These are phyloP conservation scores for Eimeria zaria DNA, from an alignment of 169 alveolate species.

Conservation along the genomic window DNA sequence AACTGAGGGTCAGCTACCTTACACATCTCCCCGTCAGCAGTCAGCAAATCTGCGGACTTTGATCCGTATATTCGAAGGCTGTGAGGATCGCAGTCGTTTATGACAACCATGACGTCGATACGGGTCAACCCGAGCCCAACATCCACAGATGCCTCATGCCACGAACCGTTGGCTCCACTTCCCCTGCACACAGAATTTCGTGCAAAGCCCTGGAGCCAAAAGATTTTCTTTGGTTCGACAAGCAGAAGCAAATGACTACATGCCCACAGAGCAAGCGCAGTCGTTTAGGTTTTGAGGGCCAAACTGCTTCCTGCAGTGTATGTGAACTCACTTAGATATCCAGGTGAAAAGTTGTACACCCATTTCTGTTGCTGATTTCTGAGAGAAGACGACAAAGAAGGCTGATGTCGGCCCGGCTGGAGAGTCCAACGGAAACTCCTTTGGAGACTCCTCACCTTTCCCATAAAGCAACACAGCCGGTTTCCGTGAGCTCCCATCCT, in stretches of 20 bases:
- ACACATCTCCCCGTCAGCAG: neutral
- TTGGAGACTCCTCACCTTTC: neutral
- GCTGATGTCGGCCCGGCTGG: constrained; percentile 68
- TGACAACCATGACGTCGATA: neutral
- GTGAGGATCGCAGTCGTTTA: neutral
- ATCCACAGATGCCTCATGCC: neutral
- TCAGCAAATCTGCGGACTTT: neutral
- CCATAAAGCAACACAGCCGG: constrained; percentile 24
- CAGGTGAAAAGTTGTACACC: neutral
- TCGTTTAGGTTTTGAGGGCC: neutral
- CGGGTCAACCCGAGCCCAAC: neutral
- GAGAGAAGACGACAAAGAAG: neutral
- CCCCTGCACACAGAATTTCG: neutral
- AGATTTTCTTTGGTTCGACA: neutral
- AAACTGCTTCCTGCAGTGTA: neutral
- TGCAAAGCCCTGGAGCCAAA: neutral
- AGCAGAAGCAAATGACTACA: neutral
- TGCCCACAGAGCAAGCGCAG: neutral
- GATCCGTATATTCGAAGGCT: constrained; percentile 56
- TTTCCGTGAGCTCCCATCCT: neutral
- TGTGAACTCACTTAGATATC: neutral
- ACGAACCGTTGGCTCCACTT: constrained; percentile 18
- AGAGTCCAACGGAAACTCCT: constrained; percentile 33
- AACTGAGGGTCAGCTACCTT: neutral
- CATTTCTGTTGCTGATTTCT: neutral